Evolutionary conservation across 2,329 filamentous ascomycete genomes (phyloP).

Genomic region (Gliomastix tumulicola): DNA sequence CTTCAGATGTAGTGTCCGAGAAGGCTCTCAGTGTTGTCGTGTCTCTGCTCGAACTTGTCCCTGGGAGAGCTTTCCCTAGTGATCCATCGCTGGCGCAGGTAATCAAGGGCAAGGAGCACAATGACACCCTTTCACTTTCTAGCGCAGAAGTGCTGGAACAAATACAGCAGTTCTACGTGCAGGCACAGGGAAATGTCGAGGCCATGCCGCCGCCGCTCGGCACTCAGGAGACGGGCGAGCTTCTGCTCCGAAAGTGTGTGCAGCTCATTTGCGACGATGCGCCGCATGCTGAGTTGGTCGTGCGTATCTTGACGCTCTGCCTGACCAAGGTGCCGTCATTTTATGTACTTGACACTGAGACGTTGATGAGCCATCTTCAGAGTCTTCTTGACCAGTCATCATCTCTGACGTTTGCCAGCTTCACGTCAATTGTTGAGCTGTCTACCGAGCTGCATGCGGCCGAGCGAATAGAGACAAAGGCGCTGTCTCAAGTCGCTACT

Average conservation of each 20-base stretch:
- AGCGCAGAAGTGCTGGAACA: slow-evolving; percentile 48
- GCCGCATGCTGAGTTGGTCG: slow-evolving; percentile 31
- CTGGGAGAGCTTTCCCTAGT: slow-evolving; percentile 52
- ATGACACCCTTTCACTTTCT: slow-evolving; percentile 8
- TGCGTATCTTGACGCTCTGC: slow-evolving; percentile 51
- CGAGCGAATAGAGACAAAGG: slow-evolving; percentile 41
- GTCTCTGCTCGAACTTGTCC: slow-evolving; percentile 55
- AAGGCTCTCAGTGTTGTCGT: slow-evolving; percentile 41
- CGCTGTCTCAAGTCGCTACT: slow-evolving; percentile 56
- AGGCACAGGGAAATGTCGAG: slow-evolving; percentile 64
- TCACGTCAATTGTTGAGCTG: slow-evolving; percentile 52
- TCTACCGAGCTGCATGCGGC: slow-evolving; percentile 47
- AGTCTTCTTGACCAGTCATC: slow-evolving; percentile 31
- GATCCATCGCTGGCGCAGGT: slow-evolving; percentile 8
- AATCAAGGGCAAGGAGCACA: not conserved
- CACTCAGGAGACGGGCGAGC: slow-evolving; percentile 46
- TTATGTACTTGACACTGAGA: slow-evolving; percentile 34
- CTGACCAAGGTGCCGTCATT: slow-evolving; percentile 42
- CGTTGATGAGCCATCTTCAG: slow-evolving; percentile 43
- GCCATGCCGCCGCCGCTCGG: slow-evolving; percentile 52
- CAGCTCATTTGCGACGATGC: slow-evolving; percentile 25
- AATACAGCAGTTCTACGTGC: slow-evolving; percentile 61
- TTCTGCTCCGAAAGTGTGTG: slow-evolving; percentile 56
- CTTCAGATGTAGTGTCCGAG: slow-evolving; percentile 26
- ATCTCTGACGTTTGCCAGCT: slow-evolving; percentile 42